Evolutionary conservation across 2,329 filamentous ascomycete genomes (phyloP), one percentile per base, ranked within the genome.

Genomic region (Neopestalotiopsis sp.): DNA sequence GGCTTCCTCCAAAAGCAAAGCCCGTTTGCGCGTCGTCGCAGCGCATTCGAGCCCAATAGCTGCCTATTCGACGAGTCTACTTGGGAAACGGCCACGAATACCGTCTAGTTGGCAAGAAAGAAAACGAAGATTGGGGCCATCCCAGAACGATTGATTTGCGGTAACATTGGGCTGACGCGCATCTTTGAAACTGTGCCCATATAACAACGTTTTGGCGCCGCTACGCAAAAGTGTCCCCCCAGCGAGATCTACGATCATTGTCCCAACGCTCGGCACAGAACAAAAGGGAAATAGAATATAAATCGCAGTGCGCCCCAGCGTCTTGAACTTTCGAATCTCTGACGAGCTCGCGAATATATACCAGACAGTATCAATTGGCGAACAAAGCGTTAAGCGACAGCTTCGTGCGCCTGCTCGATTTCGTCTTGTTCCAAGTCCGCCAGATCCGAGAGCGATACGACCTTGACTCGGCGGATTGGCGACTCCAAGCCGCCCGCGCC

Each of bases 11-110:
- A 28, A 28, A 28, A 28, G 24, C 24, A 5, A 32, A 7, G 61
- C 40, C 38, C 20, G 20, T 20, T 24, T n/a, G 34, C 13, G 42
- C 49, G 24, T 38, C 34, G 34, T 38, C 30, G 30, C 40, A 14
- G 63, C 49, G 63, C 63, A 66, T 66, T 57, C 34, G 63, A 66
- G 63, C 63, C 63, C 63, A 66, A 66, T 34, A 32, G 30, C 24
- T 58, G 20, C 45, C 20, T 45, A 58, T 32, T 45, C 24, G 30
- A 17, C 20, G 2, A 65, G 20, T 28, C 61, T 38, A 64, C 59
- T 17, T 20, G n/a, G 45, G 32, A 62, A 42, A 3, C 59, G 59
- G 40, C 34, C 59, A 34, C 32, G 59, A 34, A 30, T 5, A 17
- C 28, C 59, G 59, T 34, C 34, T 30, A 62, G 59, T 38, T 62